Conservation (phyloP, 495 filamentous ascomycete species). For the Annulohypoxylon maeteangense region DNA sequence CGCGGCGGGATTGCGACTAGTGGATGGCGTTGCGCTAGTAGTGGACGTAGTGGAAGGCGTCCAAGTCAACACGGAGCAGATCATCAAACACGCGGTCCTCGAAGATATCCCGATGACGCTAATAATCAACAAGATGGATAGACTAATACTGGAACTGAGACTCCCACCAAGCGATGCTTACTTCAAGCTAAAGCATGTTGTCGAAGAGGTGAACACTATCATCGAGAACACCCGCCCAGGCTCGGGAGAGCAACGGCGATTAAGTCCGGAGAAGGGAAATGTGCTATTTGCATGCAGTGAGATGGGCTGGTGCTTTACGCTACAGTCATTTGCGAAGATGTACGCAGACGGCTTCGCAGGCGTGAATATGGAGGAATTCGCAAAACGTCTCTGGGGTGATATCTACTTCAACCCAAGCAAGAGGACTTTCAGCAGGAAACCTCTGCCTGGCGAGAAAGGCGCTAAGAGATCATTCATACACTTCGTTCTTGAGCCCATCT, state of each 20-base stretch:
- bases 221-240: conserved; percentile 91
- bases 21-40: conserved; percentile 90
- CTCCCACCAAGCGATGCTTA: conserved; percentile 95
- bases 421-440: conserved; percentile 90
- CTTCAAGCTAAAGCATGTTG: conserved; percentile 97
- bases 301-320: conserved; percentile 96
- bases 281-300: conserved; percentile 92
- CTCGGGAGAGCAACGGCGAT: conserved; percentile 77
- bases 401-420: conserved; percentile 94
- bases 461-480: conserved; percentile 91
- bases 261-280: conserved; percentile 97
- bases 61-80: conserved; percentile 94
- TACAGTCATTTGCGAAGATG: conserved; percentile 94
- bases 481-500: conserved; percentile 95
- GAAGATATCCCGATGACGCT: conserved; percentile 89
- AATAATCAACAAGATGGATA: conserved; percentile 97
- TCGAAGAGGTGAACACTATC: conserved; percentile 96
- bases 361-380: conserved; percentile 82
- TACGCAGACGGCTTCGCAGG: conserved; percentile 89
- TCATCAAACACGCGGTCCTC: conserved; percentile 93
- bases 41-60: conserved; percentile 99
- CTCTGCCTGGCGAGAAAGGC: conserved; percentile 71
- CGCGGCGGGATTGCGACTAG: conserved; percentile 84
- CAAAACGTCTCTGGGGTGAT: conserved; percentile 89
- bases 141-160: conserved; percentile 92